Conservation (phyloP, 805 yeast species). For the Torulaspora quercuum region DNA sequence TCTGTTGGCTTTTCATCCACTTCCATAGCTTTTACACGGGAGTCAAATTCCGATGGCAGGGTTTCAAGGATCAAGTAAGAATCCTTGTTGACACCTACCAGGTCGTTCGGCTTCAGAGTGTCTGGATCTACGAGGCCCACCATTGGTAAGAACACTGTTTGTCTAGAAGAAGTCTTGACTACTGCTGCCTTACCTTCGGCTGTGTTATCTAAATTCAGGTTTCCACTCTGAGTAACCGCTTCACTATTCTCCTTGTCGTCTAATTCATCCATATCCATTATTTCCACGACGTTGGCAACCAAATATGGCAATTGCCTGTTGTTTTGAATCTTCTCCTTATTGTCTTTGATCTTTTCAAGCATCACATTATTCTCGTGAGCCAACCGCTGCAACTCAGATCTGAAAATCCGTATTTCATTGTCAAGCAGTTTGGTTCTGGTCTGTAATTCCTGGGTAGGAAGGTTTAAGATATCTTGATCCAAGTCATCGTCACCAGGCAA, state of each 20-base stretch:
- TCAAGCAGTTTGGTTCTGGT: constrained; percentile 86
- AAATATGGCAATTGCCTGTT: constrained; percentile 93
- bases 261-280: constrained; percentile 82
- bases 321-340: constrained; percentile 91
- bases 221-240: constrained; percentile 81
- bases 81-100: constrained; percentile 97
- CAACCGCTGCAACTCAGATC: constrained; percentile 84
- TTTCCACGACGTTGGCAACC: constrained; percentile 94
- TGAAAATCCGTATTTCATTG: constrained; percentile 92
- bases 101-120: constrained; percentile 91
- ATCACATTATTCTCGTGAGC: constrained; percentile 90
- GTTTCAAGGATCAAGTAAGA: constrained; percentile 90
- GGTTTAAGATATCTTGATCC: constrained; percentile 75
- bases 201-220: constrained; percentile 86
- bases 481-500: constrained; percentile 52
- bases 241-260: constrained; percentile 59
- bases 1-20: constrained; percentile 99
- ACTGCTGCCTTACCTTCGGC: constrained; percentile 97
- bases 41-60: constrained; percentile 94
- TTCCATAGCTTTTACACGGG: constrained; percentile 98
- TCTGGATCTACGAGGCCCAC: constrained; percentile 93
- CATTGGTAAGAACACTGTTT: constrained; percentile 92
- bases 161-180: constrained; percentile 94
- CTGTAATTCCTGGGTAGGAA: constrained; percentile 76
- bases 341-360: constrained; percentile 91